Evolutionary conservation across 2,329 filamentous ascomycete species (phyloP).

Genomic region (Nothopassalora personata): DNA sequence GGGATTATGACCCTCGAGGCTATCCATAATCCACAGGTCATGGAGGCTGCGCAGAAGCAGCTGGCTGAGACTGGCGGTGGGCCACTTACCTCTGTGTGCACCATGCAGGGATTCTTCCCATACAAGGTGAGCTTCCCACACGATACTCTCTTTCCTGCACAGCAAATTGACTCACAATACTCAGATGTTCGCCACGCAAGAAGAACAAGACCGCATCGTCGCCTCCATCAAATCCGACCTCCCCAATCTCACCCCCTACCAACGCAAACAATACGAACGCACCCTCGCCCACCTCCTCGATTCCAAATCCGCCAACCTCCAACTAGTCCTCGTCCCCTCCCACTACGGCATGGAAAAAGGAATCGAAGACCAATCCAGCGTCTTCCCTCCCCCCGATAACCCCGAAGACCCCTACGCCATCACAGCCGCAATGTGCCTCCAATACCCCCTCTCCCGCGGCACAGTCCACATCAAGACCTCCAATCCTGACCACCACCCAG

Average conservation of each 20-base stretch:
- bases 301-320: constrained; percentile 35
- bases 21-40: constrained; percentile 29
- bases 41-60: constrained; percentile 32
- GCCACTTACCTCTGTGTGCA: constrained; percentile 29
- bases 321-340: constrained; percentile 33
- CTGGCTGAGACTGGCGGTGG: constrained; percentile 30
- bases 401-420: constrained; percentile 22
- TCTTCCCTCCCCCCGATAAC: constrained; percentile 24
- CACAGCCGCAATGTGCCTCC: constrained; percentile 26
- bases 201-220: constrained; percentile 31
- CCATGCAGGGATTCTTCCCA: constrained; percentile 36
- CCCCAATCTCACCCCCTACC: constrained; percentile 28
- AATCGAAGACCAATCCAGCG: constrained; percentile 26
- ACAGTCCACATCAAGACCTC: constrained; percentile 30
- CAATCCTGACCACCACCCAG: constrained; percentile 21
- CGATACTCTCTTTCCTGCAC: not conserved
- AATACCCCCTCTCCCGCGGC: constrained; percentile 31
- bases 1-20: constrained; percentile 28
- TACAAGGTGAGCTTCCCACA: constrained; percentile 21
- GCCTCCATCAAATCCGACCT: constrained; percentile 28
- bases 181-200: constrained; percentile 28
- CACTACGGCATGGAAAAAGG: constrained; percentile 28
- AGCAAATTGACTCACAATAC: not conserved
- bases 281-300: constrained; percentile 33
- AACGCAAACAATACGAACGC: constrained; percentile 33